These are phyloP conservation scores for Oryza glumipatula DNA, from an alignment of 176 grass and related monocot species.

Conservation along the genomic window DNA sequence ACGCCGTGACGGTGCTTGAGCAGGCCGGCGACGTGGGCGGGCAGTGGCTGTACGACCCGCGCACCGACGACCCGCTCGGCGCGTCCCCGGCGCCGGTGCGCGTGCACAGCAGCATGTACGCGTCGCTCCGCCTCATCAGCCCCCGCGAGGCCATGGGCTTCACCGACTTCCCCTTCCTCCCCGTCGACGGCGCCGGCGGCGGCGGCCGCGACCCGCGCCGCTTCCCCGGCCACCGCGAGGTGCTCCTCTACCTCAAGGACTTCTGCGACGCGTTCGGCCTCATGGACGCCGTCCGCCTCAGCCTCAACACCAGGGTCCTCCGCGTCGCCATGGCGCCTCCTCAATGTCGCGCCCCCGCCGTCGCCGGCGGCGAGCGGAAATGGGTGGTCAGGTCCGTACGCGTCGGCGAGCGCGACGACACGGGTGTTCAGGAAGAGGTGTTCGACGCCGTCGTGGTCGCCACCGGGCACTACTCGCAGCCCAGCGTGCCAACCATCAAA, in stretches of 20 bases:
- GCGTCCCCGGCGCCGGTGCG: not conserved
- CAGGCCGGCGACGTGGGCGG: constrained; percentile 35
- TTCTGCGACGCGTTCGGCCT: constrained; percentile 31
- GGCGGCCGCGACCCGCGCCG: constrained; percentile 7
- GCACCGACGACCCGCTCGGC: constrained; percentile 22
- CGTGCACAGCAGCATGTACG: constrained; percentile 43
- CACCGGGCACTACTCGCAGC: constrained; percentile 39
- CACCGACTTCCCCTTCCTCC: constrained; percentile 28
- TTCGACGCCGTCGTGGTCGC: constrained; percentile 52
- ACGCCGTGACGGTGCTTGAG: constrained; percentile 35
- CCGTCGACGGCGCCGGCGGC: not conserved
- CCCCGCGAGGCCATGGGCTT: constrained; percentile 26
- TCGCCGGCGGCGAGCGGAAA: not conserved
- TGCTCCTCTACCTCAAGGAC: constrained; percentile 39
- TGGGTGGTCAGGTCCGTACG: constrained; percentile 23
- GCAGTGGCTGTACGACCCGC: constrained; percentile 40
- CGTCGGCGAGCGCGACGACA: not conserved
- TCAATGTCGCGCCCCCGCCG: too few relatives aligned
- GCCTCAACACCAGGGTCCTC: constrained; percentile 23
- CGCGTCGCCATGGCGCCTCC: constrained; percentile 8
- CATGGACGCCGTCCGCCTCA: not conserved
- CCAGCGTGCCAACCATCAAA: constrained; percentile 2
- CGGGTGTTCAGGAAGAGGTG: not conserved
- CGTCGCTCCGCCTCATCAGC: constrained; percentile 26
- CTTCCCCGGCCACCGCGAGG: constrained; percentile 40